Percentiles rank a stretch among this genome's conserved stretches.
These are phyloP conservation scores for Penicillium sp. DNA, from an alignment of 2,329 filamentous ascomycete genomes.

Conservation along the genomic window DNA sequence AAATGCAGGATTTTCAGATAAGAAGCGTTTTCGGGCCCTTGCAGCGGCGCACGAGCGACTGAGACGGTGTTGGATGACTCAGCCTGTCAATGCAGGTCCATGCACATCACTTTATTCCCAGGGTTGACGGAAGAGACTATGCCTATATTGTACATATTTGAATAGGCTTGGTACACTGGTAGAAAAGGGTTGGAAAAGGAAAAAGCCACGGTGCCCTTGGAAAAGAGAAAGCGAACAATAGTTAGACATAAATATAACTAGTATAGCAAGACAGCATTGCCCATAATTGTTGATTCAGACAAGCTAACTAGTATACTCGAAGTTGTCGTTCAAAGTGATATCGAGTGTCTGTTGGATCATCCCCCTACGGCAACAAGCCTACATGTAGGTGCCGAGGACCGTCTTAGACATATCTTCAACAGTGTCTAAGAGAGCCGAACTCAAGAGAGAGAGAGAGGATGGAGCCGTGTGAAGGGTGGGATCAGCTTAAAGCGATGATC, in stretches of 20 bases:
- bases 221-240: not conserved
- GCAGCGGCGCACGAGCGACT: slow-evolving; percentile 3
- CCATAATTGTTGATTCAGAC: too few relatives aligned
- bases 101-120: not conserved
- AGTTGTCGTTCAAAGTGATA: too few relatives aligned
- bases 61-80: slow-evolving; percentile 10
- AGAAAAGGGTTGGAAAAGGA: not conserved
- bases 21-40: slow-evolving; percentile 1
- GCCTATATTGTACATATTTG: not conserved
- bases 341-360: too few relatives aligned
- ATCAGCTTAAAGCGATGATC: too few relatives aligned
- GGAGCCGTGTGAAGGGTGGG: too few relatives aligned
- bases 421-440: too few relatives aligned
- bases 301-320: too few relatives aligned
- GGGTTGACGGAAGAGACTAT: not conserved
- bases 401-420: too few relatives aligned
- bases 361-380: too few relatives aligned
- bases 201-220: not conserved
- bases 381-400: too few relatives aligned
- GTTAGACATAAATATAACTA: not conserved
- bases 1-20: not conserved
- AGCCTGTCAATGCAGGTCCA: slow-evolving; percentile 6
- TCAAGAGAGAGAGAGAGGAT: too few relatives aligned
- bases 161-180: not conserved
- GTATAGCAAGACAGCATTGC: not conserved